These are phyloP conservation scores for Bryoerythrophyllum caledonicum DNA, from an alignment of 225 moss, liverwort and hornwort genomes.

Conservation along the genomic window DNA sequence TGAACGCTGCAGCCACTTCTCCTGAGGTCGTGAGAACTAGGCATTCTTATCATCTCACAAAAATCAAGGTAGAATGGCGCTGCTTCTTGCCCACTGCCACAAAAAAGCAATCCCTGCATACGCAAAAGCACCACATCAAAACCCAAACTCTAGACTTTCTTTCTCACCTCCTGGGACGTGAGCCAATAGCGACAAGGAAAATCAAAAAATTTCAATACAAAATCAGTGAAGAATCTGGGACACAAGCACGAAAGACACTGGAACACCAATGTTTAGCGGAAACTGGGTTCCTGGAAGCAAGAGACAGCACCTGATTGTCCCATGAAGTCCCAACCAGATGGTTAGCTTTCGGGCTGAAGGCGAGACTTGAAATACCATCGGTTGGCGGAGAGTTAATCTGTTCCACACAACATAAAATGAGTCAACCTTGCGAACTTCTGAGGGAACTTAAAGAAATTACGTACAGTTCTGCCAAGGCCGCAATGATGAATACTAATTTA, in stretches of 20 bases:
- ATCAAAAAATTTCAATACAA: background rate
- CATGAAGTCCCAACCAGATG: conserved; percentile 83
- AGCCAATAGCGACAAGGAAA: no score
- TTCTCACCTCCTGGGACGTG: background rate
- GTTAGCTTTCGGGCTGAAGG: conserved; percentile 81
- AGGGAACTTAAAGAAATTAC: no score
- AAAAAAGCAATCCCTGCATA: conserved; percentile 10
- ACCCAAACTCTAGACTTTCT: background rate
- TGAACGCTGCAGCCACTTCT: conserved; percentile 26
- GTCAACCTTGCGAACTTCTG: no score
- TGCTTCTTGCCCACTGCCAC: background rate
- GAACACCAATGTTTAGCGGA: background rate
- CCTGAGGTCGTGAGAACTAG: conserved; percentile 24
- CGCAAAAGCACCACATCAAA: conserved; percentile 18
- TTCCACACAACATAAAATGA: conserved; percentile 10
- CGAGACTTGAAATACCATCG: conserved; percentile 81
- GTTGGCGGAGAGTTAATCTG: conserved; percentile 78
- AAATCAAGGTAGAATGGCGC: background rate
- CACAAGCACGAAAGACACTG: no score
- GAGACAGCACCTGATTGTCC: conserved; percentile 72
- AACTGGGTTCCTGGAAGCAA: background rate
- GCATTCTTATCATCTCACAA: conserved; percentile 56
- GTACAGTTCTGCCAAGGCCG: no score
- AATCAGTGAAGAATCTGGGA: background rate
- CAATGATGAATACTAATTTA: no score